Evolutionary conservation across 176 grass and related monocot species (phyloP), one percentile per base, ranked within the genome.

Genomic region (Rhynchospora pubera): DNA sequence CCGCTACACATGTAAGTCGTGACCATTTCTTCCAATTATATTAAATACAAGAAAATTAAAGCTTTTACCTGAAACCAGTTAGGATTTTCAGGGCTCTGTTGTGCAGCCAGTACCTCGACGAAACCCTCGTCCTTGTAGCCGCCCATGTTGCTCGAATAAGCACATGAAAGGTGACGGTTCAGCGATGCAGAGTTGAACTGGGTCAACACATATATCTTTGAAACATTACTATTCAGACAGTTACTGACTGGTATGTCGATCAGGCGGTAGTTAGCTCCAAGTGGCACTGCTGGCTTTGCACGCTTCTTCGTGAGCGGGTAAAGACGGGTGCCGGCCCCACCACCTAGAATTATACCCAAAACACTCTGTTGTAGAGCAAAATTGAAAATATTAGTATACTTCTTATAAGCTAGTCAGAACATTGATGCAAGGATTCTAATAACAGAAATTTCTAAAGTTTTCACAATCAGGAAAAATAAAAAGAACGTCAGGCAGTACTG

Each of bases 171-270:
- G 80, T 99, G 97, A 18, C 93, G 97, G 55, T 99, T 99, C 62
- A 96, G 91, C 9, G 97, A 96, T 0, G 93, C 93, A 2, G 97
- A 99, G 81, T 99, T 96, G 84, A 95, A 99, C 62, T 99, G 97
- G 3, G 93, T 99, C 57, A 99, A 74, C 16, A 99, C 97, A 43
- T 99, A 99, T 50, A 99, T 99, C 76, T 99, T 99, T 28, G 89
- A 91, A 32, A 99, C 87, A 70, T 99, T 89, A 56, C 97, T 99
- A 69, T 99, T 99, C 79, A 99, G 84, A 13, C 97, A 93, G 24
- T 99, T 99, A 87, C 97, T 99, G 77, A 99, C 97, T 1, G 97
- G 97, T 65, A 96, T 99, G 53, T 99, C 97, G 28, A 99, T 99
- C 42, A 99, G 86, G 79, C 93, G 89, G 79, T 99, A 99, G 86